Percentiles rank a stretch among this genome's conserved stretches.
Evolutionary conservation across 768 basidiomycete genomes (phyloP).

Genomic region (Suillus plorans): DNA sequence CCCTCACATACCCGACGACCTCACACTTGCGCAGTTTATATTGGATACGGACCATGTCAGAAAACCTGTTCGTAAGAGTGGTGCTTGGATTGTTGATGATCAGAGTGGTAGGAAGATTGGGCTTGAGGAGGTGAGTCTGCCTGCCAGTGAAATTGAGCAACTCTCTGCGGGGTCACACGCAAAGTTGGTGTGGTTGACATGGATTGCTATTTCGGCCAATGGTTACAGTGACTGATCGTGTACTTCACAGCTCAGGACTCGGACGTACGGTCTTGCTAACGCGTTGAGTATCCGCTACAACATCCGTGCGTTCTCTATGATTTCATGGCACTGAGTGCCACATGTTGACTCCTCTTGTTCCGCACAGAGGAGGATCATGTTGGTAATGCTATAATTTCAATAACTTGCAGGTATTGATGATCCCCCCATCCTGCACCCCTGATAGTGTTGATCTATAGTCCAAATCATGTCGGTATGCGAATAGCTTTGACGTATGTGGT

Average conservation of each 20-base stretch:
- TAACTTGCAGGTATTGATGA: background rate
- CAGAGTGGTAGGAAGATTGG: slow-evolving; percentile 34
- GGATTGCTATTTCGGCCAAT: background rate
- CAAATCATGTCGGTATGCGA: slow-evolving; percentile 61
- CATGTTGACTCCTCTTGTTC: background rate
- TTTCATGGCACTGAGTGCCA: background rate
- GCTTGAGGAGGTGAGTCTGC: slow-evolving; percentile 35
- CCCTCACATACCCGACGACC: slow-evolving; percentile 37
- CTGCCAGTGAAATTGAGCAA: background rate
- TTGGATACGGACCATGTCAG: slow-evolving; percentile 34
- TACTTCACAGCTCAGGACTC: slow-evolving; percentile 31
- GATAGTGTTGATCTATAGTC: slow-evolving; percentile 61
- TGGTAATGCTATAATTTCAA: slow-evolving; percentile 25
- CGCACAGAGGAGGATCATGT: slow-evolving; percentile 38
- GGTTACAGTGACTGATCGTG: background rate
- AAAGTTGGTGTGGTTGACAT: background rate
- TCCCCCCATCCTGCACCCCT: slow-evolving; percentile 7
- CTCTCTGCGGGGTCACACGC: background rate
- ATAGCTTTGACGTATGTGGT: background rate
- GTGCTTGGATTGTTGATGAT: slow-evolving; percentile 44
- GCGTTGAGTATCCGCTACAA: slow-evolving; percentile 33
- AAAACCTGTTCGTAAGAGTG: slow-evolving; percentile 24
- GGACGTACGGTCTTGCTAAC: slow-evolving; percentile 39
- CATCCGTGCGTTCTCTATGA: slow-evolving; percentile 27
- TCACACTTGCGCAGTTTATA: slow-evolving; percentile 39